These are phyloP conservation scores for Ilex aquifolium DNA, from an alignment of 257 asterid species.

Conservation along the genomic window DNA sequence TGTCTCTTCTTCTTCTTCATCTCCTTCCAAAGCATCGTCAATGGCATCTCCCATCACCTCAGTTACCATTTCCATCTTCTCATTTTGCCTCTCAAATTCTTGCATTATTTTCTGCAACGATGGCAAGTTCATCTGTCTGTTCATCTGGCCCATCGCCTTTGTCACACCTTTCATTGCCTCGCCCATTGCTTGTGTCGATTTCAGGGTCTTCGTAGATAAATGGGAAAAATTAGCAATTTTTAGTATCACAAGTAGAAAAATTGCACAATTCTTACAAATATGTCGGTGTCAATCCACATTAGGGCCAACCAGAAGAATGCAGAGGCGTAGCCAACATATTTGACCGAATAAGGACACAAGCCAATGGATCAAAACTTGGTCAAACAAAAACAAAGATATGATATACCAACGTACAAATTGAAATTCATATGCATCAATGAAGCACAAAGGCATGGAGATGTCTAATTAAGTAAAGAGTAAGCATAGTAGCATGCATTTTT, in stretches of 20 bases:
- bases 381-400: not conserved
- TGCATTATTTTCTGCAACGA: conserved; percentile 94
- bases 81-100: conserved; percentile 94
- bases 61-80: conserved; percentile 90
- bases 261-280: too few species aligned
- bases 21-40: conserved; percentile 98
- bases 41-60: conserved; percentile 99
- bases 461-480: too few species aligned
- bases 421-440: too few species aligned
- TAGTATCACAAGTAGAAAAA: too few species aligned
- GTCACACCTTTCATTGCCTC: conserved; percentile 99
- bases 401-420: too few species aligned
- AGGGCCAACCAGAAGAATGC: too few species aligned
- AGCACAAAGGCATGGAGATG: too few species aligned
- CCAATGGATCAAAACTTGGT: not conserved
- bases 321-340: too few species aligned
- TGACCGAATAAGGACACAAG: not conserved
- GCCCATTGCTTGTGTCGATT: conserved; percentile 99
- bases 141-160: conserved; percentile 99
- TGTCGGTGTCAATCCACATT: too few species aligned
- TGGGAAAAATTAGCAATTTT: too few species aligned
- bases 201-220: conserved; percentile 46
- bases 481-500: too few species aligned
- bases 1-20: conserved; percentile 97
- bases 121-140: conserved; percentile 98